A percentile compares a stretch with the other conserved stretches of the same genome.
phyloP scores from a whole-genome alignment of 805 yeast genomes.

The Isabelozyma rhagii region DNA sequence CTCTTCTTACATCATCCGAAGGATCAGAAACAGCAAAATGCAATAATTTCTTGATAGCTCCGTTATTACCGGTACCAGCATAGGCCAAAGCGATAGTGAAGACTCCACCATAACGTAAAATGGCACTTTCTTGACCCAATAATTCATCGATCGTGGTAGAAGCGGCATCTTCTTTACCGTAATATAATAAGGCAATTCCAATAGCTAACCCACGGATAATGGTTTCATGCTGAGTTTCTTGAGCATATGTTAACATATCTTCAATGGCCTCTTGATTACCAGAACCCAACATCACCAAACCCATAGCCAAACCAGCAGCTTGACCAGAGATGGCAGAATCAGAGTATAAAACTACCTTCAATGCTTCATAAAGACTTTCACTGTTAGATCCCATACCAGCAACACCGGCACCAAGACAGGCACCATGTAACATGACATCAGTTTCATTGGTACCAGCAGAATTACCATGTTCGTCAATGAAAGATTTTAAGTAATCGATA shows the following conservation, averaged over 20 bases:
- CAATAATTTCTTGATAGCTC: constrained; percentile 78
- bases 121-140: constrained; percentile 71
- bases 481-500: constrained; percentile 71
- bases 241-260: constrained; percentile 88
- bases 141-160: constrained; percentile 64
- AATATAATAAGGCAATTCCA: constrained; percentile 82
- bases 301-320: constrained; percentile 96
- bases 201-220: constrained; percentile 91
- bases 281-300: constrained; percentile 91
- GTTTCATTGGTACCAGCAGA: constrained; percentile 65
- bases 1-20: constrained; percentile 93
- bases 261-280: constrained; percentile 63
- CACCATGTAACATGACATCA: constrained; percentile 91
- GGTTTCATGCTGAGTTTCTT: constrained; percentile 94
- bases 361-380: constrained; percentile 70
- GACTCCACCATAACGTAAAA: constrained; percentile 93
- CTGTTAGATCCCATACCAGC: constrained; percentile 93
- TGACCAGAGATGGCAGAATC: constrained; percentile 95
- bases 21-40: constrained; percentile 97
- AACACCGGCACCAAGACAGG: constrained; percentile 90
- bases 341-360: constrained; percentile 77
- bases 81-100: constrained; percentile 92
- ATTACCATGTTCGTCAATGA: constrained; percentile 63
- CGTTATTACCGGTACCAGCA: constrained; percentile 91
- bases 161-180: constrained; percentile 81